A percentile compares a stretch with the other conserved stretches of the same genome.
Conservation (phyloP, 2,329 filamentous ascomycete species). For the Aspergillus piperis region DNA sequence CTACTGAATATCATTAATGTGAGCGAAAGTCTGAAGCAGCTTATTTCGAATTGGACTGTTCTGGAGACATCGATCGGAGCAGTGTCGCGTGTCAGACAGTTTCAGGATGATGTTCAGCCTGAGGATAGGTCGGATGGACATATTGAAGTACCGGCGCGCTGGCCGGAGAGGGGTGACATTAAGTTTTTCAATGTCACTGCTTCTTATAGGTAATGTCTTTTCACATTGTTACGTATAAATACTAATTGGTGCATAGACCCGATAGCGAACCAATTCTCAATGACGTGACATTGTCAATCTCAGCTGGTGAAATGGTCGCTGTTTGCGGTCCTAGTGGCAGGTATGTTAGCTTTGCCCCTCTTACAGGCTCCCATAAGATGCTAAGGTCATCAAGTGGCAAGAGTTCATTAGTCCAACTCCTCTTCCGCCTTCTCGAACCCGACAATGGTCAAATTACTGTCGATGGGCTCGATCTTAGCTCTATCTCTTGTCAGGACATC, state of each 20-base stretch:
- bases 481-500: not conserved
- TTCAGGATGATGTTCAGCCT: slow-evolving; percentile 50
- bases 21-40: slow-evolving; percentile 44
- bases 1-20: slow-evolving; percentile 51
- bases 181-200: slow-evolving; percentile 9
- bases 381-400: not conserved
- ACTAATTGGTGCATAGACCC: not conserved
- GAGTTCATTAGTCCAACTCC: not conserved
- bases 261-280: slow-evolving; percentile 16
- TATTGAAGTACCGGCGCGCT: slow-evolving; percentile 53
- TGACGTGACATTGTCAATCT: slow-evolving; percentile 24
- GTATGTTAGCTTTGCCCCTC: not conserved
- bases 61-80: slow-evolving; percentile 58
- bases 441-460: not conserved
- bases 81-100: slow-evolving; percentile 24
- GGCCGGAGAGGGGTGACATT: slow-evolving; percentile 12
- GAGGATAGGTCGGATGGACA: slow-evolving; percentile 42
- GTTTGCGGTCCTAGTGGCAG: slow-evolving; percentile 26
- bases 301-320: slow-evolving; percentile 29
- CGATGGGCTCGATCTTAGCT: not conserved
- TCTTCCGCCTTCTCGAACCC: not conserved
- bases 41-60: slow-evolving; percentile 52
- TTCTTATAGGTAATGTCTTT: not conserved
- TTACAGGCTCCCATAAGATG: not conserved
- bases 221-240: not conserved